Evolutionary conservation across 2,329 filamentous ascomycete species (phyloP).

Genomic region (Phaeosphaeria sp.): DNA sequence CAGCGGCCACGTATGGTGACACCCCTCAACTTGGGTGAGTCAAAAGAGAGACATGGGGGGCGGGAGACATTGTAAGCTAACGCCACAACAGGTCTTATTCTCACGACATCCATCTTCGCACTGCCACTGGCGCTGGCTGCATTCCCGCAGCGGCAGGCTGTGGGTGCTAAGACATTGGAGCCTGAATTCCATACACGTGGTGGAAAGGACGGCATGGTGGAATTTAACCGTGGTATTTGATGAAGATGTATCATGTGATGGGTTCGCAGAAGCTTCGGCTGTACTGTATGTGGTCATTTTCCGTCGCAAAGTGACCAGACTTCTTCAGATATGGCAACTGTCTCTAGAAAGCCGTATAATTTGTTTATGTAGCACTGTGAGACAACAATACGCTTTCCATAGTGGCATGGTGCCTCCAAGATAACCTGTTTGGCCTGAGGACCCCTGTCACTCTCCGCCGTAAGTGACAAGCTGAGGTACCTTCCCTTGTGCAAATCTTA

Average conservation of each 20-base stretch:
- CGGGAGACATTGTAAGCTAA: conserved; percentile 67
- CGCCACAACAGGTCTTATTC: conserved; percentile 65
- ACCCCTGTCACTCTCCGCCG: too few species aligned
- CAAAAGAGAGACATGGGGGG: conserved; percentile 55
- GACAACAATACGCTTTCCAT: too few species aligned
- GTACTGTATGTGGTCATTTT: too few species aligned
- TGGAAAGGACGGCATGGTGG: conserved; percentile 81
- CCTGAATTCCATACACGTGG: conserved; percentile 84
- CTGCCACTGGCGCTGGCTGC: conserved; percentile 87
- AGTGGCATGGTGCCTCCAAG: too few species aligned
- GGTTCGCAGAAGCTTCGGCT: neutral
- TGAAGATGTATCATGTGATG: conserved; percentile 4
- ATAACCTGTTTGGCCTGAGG: too few species aligned
- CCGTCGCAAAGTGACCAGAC: too few species aligned
- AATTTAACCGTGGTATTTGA: conserved; percentile 94
- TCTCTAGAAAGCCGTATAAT: too few species aligned
- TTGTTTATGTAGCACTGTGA: too few species aligned
- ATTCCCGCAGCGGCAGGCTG: conserved; percentile 89
- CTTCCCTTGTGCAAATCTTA: too few species aligned
- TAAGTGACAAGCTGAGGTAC: too few species aligned
- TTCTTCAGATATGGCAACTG: too few species aligned
- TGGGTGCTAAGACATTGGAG: conserved; percentile 78
- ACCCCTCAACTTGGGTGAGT: conserved; percentile 77
- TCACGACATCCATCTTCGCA: conserved; percentile 85
- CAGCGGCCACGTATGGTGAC: conserved; percentile 76